Conservation (phyloP, 2,329 filamentous ascomycete species). For the Neoscytalidium dimidiatum region DNA sequence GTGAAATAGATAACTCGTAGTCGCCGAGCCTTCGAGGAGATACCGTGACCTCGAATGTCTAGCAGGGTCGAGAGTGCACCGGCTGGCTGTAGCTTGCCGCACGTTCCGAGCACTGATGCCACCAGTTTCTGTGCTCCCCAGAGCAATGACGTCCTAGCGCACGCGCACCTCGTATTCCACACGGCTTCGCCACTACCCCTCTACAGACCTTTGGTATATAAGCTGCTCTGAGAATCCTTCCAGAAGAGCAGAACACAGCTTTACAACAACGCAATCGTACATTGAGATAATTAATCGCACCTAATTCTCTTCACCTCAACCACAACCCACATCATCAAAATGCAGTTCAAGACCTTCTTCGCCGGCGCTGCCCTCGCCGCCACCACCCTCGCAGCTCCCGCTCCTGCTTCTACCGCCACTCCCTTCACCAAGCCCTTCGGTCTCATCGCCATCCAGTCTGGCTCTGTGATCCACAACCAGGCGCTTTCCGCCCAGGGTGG, state of each 20-base stretch:
- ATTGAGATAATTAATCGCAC: not conserved
- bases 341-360: slow-evolving; percentile 4
- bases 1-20: not conserved
- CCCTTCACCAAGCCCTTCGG: not conserved
- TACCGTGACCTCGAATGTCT: not conserved
- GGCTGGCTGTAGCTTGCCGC: not conserved
- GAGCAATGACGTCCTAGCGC: not conserved
- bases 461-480: not conserved
- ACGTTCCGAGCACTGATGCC: not conserved
- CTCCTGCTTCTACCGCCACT: not conserved
- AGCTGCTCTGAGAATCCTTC: not conserved
- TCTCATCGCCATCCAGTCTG: not conserved
- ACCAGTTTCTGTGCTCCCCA: not conserved
- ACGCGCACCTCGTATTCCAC: not conserved
- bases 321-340: not conserved
- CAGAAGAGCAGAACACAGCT: not conserved
- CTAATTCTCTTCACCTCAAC: not conserved
- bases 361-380: not conserved
- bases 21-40: not conserved
- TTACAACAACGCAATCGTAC: not conserved
- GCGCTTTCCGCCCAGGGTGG: not conserved
- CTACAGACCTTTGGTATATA: not conserved
- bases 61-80: not conserved
- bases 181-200: not conserved
- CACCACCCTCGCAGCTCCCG: not conserved